Base-by-base conservation (phyloP, 2,329 filamentous ascomycete species). In the Nemania serpens region DNA sequence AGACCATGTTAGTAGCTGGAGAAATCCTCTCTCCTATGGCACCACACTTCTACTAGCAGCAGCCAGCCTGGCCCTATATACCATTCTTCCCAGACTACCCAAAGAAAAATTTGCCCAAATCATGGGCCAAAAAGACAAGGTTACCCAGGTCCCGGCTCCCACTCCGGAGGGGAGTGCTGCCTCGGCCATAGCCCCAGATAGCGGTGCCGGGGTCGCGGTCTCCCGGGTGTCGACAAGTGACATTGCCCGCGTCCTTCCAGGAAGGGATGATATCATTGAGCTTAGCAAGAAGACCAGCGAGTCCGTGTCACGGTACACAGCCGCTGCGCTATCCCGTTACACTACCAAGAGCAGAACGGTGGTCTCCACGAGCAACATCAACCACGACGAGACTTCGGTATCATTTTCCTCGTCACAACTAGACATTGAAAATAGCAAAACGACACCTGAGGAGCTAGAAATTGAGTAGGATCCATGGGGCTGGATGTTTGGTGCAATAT, bases 311-410 rank as follows among this genome's bases (percentile, higher is more conserved):
- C 46, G 51, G 5, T 51, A 50, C 39, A 51, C 51, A 33, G 41
- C 58, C 3, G 39, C 45, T 5, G 33, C 39, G 15, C 34, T 60
- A 41, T 60, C 52, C n/a, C 51, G 58, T 25, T 56, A 50, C 22
- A 60, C 51, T 18, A 51, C 52, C 3, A 52, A 60, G 18, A 60
- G 52, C 1, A 55, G 41, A 18, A 50, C 52, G 10, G 46, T 51
- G 3, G 51, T 56, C 22, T 55, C 58, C 20, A 60, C 46, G 20
- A 60, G 51, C 41, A 51, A 25, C 39, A 47, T 55, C 20, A 56
- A 46, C 41, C 58, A 60, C 34, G 11, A 60, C 11, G 29, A 60
- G 41, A 18, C 47, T 7, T 37, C 46, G 7, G 48, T 37, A 2
- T 22, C 51, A 17, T 22, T 55, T 6, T 41, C 29, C 2, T 55